phyloP scores from a whole-genome alignment of 2,329 filamentous ascomycete genomes.

The Rutstroemia sp. region DNA sequence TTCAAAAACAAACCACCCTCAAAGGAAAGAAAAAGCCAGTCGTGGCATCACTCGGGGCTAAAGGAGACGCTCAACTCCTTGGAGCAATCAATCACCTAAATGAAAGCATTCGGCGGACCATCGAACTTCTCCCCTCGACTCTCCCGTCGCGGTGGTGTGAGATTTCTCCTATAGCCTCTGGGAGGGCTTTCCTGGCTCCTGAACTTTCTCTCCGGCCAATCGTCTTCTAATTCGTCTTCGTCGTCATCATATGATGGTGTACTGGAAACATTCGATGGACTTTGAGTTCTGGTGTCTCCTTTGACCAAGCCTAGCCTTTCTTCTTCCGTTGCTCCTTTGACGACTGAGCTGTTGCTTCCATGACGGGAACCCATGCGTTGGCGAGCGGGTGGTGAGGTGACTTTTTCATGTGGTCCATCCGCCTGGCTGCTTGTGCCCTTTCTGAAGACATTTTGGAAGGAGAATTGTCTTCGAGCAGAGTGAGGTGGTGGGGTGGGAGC shows the following conservation, averaged over 20 bases:
- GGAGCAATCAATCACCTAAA: too few relatives aligned
- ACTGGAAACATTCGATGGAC: constrained; percentile 9
- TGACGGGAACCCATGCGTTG: constrained; percentile 33
- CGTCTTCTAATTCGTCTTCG: constrained; percentile 11
- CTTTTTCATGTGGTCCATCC: constrained; percentile 18
- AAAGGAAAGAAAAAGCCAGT: too few relatives aligned
- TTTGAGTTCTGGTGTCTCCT: constrained; percentile 45
- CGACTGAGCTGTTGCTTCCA: constrained; percentile 30
- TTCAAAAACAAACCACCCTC: too few relatives aligned
- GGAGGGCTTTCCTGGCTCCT: neutral
- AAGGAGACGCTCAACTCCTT: too few relatives aligned
- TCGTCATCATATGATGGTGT: constrained; percentile 20
- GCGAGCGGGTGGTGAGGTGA: constrained; percentile 31
- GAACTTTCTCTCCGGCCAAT: neutral
- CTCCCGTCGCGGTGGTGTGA: neutral
- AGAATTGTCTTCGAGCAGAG: constrained; percentile 71
- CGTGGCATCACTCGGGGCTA: too few relatives aligned
- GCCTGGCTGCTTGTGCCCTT: constrained; percentile 14
- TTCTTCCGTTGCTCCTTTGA: constrained; percentile 65
- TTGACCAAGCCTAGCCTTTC: constrained; percentile 78
- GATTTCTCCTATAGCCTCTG: neutral
- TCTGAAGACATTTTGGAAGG: constrained; percentile 76
- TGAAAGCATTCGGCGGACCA: neutral
- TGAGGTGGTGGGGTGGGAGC: constrained; percentile 53
- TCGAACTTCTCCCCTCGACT: neutral